Conservation (phyloP, 768 basidiomycete genomes). For the Cystoderma amianthinum region DNA sequence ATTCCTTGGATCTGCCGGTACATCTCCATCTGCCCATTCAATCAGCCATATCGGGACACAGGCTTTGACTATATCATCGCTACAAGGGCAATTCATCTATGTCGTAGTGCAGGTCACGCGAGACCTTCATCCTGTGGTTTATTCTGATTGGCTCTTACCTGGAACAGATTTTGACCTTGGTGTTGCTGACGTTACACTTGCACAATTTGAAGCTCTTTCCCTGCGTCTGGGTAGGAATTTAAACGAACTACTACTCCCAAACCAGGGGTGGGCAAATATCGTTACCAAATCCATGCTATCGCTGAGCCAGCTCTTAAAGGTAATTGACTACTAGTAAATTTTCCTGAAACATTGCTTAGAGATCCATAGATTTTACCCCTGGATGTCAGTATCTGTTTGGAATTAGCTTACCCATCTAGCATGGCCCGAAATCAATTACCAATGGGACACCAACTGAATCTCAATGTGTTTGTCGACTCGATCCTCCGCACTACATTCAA, state of each 20-base stretch:
- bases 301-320: slow-evolving; percentile 70
- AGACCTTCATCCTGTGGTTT: slow-evolving; percentile 87
- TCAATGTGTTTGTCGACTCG: slow-evolving; percentile 80
- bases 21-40: slow-evolving; percentile 66
- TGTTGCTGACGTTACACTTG: slow-evolving; percentile 78
- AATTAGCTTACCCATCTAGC: slow-evolving; percentile 70
- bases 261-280: slow-evolving; percentile 36
- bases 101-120: slow-evolving; percentile 87
- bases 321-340: slow-evolving; percentile 16
- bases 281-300: slow-evolving; percentile 58
- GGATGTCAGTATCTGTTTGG: slow-evolving; percentile 71
- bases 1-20: slow-evolving; percentile 49
- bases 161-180: slow-evolving; percentile 66
- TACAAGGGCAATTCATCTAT: slow-evolving; percentile 85
- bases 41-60: slow-evolving; percentile 38
- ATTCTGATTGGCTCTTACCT: slow-evolving; percentile 69
- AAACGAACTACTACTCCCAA: slow-evolving; percentile 17
- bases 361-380: slow-evolving; percentile 44
- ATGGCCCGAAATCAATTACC: slow-evolving; percentile 33
- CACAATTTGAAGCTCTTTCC: slow-evolving; percentile 73
- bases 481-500: slow-evolving; percentile 81
- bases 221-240: slow-evolving; percentile 37
- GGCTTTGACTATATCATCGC: slow-evolving; percentile 79
- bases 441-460: slow-evolving; percentile 49
- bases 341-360: not conserved